phyloP scores from a whole-genome alignment of 352 stramenopile genomes.

The Globisporangium orthogonon region DNA sequence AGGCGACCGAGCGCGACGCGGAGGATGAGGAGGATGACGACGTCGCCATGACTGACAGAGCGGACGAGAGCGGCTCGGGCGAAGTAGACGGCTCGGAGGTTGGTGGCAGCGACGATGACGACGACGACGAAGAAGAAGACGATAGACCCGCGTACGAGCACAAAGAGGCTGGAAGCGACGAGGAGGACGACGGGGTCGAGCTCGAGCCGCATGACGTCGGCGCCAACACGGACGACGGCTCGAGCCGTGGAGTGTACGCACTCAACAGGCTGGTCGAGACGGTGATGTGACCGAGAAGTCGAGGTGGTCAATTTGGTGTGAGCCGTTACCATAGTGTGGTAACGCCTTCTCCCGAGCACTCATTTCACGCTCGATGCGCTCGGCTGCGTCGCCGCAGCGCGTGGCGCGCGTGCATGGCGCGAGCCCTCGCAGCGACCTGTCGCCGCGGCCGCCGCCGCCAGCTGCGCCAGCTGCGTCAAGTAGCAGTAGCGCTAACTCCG shows the following conservation, averaged over 20 bases:
- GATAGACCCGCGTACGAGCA: constrained; percentile 18
- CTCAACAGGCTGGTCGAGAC: too few species aligned
- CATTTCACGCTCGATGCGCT: not conserved
- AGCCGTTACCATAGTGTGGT: too few species aligned
- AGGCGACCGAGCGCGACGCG: not conserved
- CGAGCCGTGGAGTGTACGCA: too few species aligned
- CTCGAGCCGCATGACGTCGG: too few species aligned
- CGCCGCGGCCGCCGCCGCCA: constrained; percentile 10
- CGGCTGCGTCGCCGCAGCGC: constrained; percentile 4
- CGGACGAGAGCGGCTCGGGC: constrained; percentile 6
- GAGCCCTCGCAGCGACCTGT: constrained; percentile 25
- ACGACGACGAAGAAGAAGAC: constrained; percentile 22
- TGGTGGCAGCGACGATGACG: constrained; percentile 12
- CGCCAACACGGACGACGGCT: too few species aligned
- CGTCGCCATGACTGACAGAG: constrained; percentile 10
- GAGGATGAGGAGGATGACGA: constrained; percentile 11
- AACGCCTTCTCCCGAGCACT: too few species aligned
- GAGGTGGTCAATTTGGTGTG: too few species aligned
- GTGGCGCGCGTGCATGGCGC: constrained; percentile 4
- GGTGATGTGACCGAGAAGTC: too few species aligned
- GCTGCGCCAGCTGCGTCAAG: not conserved
- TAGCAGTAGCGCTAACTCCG: not conserved
- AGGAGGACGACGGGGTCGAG: constrained; percentile 64
- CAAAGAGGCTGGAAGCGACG: constrained; percentile 29
- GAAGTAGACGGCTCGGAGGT: constrained; percentile 24